Base-by-base conservation (phyloP, 2,329 filamentous ascomycete species). In the Malbranchea zuffiana region DNA sequence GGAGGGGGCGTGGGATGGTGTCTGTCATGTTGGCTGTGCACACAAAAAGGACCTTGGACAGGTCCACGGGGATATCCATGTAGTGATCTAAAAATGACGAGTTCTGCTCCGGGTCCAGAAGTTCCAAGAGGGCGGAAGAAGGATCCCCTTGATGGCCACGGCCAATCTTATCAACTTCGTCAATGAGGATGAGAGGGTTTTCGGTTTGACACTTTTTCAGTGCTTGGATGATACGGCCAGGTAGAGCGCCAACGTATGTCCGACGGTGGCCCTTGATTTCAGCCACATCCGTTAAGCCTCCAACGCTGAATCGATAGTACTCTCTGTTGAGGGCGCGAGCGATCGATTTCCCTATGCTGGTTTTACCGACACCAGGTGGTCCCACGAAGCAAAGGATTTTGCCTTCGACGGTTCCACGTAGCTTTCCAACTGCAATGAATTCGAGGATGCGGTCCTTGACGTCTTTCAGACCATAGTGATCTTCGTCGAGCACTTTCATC, bases 1-100 rank as follows among this genome's bases (percentile, higher is more conserved):
- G 72, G 0, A 98, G 71, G 3, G 90, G 92, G 27, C 87, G 76
- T 11, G 90, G 90, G 44, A 98, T 98, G 0, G 90, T 98, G 53
- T 98, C 90, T 0, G 87, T 94, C 80, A 96, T 92, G 60, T 98
- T 98, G 42, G 90, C 90, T 10, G 90, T 98, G 70, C 90, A 98
- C 27, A 98, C 90, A 56, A 98, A 98, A 15, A 98, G 72, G 2
- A 98, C 90, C 65, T 96, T 96, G 34, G 87, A 95, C 34, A 98
- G 69, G 56, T 98, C 90, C 4, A 98, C 88, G 0, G 90, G 90
- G 1, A 98, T 86, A 58, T 98, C 90, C 74, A 98, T 85, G 65
- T 98, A 98, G 60, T 98, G 90, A 51, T 98, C 90, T 45, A 98
- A 62, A 73, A 98, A 98, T 16, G 87, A 95, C 55, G 71, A 86